A percentile compares a stretch with the other conserved stretches of the same genome.
phyloP scores from a whole-genome alignment of 441 rosid species.

The Brassica balearica region DNA sequence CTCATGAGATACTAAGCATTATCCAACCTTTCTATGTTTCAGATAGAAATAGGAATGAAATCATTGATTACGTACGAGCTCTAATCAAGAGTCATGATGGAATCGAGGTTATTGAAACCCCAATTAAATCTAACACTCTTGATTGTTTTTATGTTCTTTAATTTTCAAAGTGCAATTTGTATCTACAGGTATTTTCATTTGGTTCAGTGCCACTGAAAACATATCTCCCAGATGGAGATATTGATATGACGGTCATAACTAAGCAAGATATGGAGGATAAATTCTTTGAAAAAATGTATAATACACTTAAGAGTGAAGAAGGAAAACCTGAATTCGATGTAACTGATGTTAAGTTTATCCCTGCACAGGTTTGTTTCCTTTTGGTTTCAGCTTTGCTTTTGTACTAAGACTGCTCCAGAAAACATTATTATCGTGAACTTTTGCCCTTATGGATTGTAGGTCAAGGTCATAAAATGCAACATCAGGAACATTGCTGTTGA shows the following conservation, averaged over 20 bases:
- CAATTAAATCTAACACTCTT: too few relatives aligned
- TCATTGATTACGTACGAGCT: conserved; percentile 35
- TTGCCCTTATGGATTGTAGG: conserved; percentile 49
- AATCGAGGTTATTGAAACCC: conserved; percentile 64
- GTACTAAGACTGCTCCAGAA: not conserved
- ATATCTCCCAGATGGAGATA: conserved; percentile 97
- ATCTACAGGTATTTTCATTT: conserved; percentile 75
- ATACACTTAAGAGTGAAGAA: conserved; percentile 59
- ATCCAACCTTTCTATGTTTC: conserved; percentile 41
- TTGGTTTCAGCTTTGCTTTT: conserved; percentile 7
- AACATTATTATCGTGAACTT: not conserved
- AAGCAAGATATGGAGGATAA: conserved; percentile 67
- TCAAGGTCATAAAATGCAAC: conserved; percentile 66
- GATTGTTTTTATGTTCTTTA: not conserved
- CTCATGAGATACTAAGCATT: conserved; percentile 56
- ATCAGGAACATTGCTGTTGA: conserved; percentile 62
- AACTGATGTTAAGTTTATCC: conserved; percentile 73
- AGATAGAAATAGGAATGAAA: conserved; percentile 41
- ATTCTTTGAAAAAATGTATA: conserved; percentile 57
- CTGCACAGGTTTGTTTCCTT: conserved; percentile 74
- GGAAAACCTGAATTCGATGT: conserved; percentile 56
- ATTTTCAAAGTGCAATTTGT: conserved; percentile 45
- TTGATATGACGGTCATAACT: conserved; percentile 80
- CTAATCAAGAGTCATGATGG: conserved; percentile 49
- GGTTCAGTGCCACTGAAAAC: conserved; percentile 95